phyloP scores from a whole-genome alignment of 2,329 filamentous ascomycete genomes.

The Trichophyton rubrum region DNA sequence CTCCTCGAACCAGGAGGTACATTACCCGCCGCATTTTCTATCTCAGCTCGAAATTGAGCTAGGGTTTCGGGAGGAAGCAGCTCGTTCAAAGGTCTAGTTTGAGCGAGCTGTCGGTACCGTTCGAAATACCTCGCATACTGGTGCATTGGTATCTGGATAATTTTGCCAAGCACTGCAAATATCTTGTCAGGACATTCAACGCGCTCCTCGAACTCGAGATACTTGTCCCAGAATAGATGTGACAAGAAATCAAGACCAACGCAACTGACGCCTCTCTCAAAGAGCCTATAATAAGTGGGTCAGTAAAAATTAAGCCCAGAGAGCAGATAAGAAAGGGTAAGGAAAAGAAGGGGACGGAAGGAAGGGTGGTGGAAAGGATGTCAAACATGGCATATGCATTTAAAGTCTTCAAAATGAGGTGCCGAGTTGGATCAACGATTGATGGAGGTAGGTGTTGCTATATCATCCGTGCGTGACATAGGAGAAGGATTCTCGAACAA shows the following conservation, averaged over 20 bases:
- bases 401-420: slow-evolving; percentile 24
- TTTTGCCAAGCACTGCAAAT: slow-evolving; percentile 66
- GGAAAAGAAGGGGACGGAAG: slow-evolving; percentile 13
- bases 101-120: slow-evolving; percentile 66
- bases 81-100: slow-evolving; percentile 59
- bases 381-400: slow-evolving; percentile 36
- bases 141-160: slow-evolving; percentile 86
- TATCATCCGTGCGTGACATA: slow-evolving; percentile 26
- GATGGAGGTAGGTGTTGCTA: slow-evolving; percentile 20
- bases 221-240: slow-evolving; percentile 98
- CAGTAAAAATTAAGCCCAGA: slow-evolving; percentile 23
- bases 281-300: slow-evolving; percentile 51
- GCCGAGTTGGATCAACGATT: slow-evolving; percentile 28
- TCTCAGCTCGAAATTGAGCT: slow-evolving; percentile 55
- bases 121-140: slow-evolving; percentile 94
- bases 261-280: slow-evolving; percentile 72
- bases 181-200: slow-evolving; percentile 73
- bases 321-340: slow-evolving; percentile 20
- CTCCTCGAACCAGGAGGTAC: slow-evolving; percentile 39
- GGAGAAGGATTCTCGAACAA: slow-evolving; percentile 22
- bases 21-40: slow-evolving; percentile 44
- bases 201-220: slow-evolving; percentile 90
- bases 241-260: slow-evolving; percentile 89
- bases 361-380: slow-evolving; percentile 23
- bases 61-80: slow-evolving; percentile 58